Conservation (phyloP, 2,329 filamentous ascomycete genomes). For the Raffaelea arxii region DNA sequence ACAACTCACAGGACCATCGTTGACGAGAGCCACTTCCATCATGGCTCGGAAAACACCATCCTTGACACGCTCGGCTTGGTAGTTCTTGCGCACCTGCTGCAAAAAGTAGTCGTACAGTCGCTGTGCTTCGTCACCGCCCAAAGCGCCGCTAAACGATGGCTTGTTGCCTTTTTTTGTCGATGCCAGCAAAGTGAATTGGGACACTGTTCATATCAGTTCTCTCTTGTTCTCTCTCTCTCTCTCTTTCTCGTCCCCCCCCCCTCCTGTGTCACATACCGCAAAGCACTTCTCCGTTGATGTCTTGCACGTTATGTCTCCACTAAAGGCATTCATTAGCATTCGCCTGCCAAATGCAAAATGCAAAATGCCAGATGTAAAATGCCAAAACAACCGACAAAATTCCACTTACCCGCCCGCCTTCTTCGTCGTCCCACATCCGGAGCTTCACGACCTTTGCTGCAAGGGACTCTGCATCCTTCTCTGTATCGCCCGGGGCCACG, state of each 20-base stretch:
- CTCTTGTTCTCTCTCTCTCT: neutral
- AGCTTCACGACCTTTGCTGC: conserved; percentile 82
- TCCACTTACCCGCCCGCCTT: conserved; percentile 48
- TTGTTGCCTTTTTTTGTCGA: conserved; percentile 94
- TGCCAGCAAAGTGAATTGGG: conserved; percentile 90
- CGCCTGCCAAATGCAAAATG: neutral
- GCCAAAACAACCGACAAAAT: too few species aligned
- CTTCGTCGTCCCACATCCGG: conserved; percentile 81
- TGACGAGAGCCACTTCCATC: conserved; percentile 94
- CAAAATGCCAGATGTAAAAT: neutral
- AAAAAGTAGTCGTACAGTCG: conserved; percentile 79
- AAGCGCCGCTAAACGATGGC: conserved; percentile 87
- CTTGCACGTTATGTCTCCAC: conserved; percentile 87
- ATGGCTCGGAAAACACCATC: conserved; percentile 97
- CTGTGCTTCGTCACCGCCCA: conserved; percentile 67
- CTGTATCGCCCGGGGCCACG: conserved; percentile 79
- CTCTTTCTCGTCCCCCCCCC: neutral
- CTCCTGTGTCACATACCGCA: conserved; percentile 54
- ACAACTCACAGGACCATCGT: conserved; percentile 59
- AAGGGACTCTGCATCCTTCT: conserved; percentile 76
- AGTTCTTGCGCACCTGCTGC: conserved; percentile 61
- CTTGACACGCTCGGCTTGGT: conserved; percentile 67
- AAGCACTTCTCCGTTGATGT: conserved; percentile 86
- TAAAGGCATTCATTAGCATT: conserved; percentile 28
- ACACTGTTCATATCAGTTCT: conserved; percentile 48